These are phyloP conservation scores for Pythium periplocum DNA, from an alignment of 352 stramenopile genomes.

Conservation along the genomic window DNA sequence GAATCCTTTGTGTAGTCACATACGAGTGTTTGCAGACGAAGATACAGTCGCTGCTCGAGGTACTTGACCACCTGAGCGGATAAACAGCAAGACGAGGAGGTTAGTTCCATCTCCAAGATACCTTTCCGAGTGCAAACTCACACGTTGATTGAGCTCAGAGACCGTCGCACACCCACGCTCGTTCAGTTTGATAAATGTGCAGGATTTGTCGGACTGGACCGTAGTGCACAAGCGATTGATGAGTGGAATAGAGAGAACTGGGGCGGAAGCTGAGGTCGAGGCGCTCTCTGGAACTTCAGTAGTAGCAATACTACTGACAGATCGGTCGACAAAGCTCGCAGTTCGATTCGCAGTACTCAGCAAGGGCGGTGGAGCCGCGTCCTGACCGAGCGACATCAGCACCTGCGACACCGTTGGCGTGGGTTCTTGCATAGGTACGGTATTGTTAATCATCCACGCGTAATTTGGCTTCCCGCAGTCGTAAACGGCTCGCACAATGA, in stretches of 20 bases:
- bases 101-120: not conserved
- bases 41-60: constrained; percentile 50
- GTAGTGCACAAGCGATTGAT: constrained; percentile 58
- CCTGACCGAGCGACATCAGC: constrained; percentile 13
- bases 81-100: not conserved
- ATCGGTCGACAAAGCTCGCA: too few species aligned
- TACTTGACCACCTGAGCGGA: constrained; percentile 56
- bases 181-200: constrained; percentile 78
- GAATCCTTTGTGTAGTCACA: constrained; percentile 70
- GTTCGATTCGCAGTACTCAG: too few species aligned
- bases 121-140: constrained; percentile 18
- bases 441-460: constrained; percentile 84
- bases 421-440: constrained; percentile 33
- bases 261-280: too few species aligned
- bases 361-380: not conserved
- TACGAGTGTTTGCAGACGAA: constrained; percentile 63
- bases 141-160: constrained; percentile 62
- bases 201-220: constrained; percentile 52
- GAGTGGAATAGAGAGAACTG: constrained; percentile 18
- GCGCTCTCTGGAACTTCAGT: too few species aligned
- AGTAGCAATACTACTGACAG: too few species aligned
- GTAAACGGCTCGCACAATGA: constrained; percentile 61
- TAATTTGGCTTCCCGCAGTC: constrained; percentile 50
- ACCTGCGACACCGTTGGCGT: constrained; percentile 22
- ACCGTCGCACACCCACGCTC: constrained; percentile 60